Conservation (phyloP, 164 flowering plant species). For the Annona squamosa region DNA sequence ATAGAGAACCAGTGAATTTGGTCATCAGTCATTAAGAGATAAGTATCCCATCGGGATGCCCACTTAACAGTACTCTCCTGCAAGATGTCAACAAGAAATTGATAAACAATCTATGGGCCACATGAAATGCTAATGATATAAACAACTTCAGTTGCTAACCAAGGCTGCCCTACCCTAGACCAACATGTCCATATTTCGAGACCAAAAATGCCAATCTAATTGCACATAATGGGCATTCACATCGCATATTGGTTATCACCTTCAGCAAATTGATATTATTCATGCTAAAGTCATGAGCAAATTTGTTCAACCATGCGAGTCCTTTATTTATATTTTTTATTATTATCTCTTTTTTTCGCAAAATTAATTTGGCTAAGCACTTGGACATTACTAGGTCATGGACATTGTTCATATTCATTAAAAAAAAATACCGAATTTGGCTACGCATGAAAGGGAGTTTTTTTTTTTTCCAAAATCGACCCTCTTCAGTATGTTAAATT, state of each 20-base stretch:
- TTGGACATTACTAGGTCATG: too few relatives aligned
- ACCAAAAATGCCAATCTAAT: neutral
- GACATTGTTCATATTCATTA: too few relatives aligned
- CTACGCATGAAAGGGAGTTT: too few relatives aligned
- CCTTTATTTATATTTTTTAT: too few relatives aligned
- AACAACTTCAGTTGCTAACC: neutral
- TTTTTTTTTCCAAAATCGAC: too few relatives aligned
- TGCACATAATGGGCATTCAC: neutral
- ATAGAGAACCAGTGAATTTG: conserved; percentile 90
- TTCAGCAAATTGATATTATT: neutral
- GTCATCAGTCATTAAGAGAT: conserved; percentile 78
- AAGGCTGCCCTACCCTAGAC: neutral
- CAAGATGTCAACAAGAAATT: conserved; percentile 1
- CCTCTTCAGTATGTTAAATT: too few relatives aligned
- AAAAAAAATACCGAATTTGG: too few relatives aligned
- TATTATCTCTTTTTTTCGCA: too few relatives aligned
- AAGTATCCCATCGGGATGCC: conserved; percentile 93
- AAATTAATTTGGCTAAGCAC: too few relatives aligned
- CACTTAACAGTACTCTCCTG: conserved; percentile 75
- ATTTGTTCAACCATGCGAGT: too few relatives aligned
- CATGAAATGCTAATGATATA: neutral
- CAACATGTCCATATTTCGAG: neutral
- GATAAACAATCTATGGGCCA: neutral
- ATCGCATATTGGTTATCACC: neutral
- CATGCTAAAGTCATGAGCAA: too few relatives aligned